These are phyloP conservation scores for Aspergillus japonicus DNA, from an alignment of 2,329 filamentous ascomycete genomes.

Conservation along the genomic window DNA sequence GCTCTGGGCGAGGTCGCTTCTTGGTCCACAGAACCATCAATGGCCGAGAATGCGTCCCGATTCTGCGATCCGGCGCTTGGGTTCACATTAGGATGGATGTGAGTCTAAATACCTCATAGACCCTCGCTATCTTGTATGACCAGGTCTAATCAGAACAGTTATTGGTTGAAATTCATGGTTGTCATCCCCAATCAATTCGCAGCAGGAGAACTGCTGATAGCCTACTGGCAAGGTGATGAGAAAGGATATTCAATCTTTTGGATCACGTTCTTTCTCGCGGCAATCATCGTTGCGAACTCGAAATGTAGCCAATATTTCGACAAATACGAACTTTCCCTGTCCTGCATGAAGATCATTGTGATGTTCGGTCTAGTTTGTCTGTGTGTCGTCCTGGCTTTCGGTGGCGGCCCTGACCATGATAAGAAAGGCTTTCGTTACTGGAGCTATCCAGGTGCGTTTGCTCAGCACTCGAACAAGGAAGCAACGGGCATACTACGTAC, in stretches of 20 bases:
- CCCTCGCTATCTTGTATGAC: constrained; percentile 6
- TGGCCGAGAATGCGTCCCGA: constrained; percentile 73
- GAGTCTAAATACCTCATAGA: constrained; percentile 17
- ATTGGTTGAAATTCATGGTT: constrained; percentile 76
- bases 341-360: constrained; percentile 65
- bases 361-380: constrained; percentile 65
- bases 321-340: constrained; percentile 59
- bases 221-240: constrained; percentile 68
- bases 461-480: constrained; percentile 32
- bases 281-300: constrained; percentile 64
- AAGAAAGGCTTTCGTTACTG: constrained; percentile 65
- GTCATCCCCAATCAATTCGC: constrained; percentile 82
- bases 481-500: constrained; percentile 54
- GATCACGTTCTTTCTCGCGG: constrained; percentile 66
- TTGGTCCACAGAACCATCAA: constrained; percentile 72
- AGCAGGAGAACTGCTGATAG: constrained; percentile 71
- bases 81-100: constrained; percentile 73
- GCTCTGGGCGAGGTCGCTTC: constrained; percentile 78
- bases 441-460: constrained; percentile 59
- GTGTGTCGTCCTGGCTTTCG: constrained; percentile 61
- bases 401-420: constrained; percentile 62
- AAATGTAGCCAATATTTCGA: constrained; percentile 66
- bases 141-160: constrained; percentile 25
- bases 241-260: constrained; percentile 72
- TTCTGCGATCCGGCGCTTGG: constrained; percentile 79